Evolutionary conservation across 2,329 filamentous ascomycete genomes (phyloP).

Genomic region (Ophiosphaerella herpotricha): DNA sequence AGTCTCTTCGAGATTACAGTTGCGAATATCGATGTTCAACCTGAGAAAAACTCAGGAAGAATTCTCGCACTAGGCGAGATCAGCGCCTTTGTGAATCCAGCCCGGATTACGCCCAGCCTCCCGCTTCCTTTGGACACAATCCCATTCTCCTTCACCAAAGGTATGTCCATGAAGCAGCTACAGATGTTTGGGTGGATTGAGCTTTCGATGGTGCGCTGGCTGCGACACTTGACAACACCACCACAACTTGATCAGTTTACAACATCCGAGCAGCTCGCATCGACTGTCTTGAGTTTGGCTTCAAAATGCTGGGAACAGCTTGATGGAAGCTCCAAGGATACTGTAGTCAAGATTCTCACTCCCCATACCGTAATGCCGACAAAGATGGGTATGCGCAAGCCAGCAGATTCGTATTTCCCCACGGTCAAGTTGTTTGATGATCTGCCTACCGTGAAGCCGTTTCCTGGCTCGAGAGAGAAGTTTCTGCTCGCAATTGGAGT

Average conservation of each 20-base stretch:
- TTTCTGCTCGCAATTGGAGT: conserved; percentile 83
- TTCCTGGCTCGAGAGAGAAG: conserved; percentile 81
- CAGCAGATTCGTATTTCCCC: conserved; percentile 85
- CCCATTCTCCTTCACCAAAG: conserved; percentile 79
- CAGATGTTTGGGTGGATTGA: conserved; percentile 85
- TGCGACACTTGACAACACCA: conserved; percentile 71
- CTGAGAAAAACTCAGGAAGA: conserved; percentile 62
- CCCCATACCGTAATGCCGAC: conserved; percentile 81
- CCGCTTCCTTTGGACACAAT: conserved; percentile 82
- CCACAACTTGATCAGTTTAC: conserved; percentile 67
- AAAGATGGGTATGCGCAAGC: conserved; percentile 84
- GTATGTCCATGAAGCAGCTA: conserved; percentile 68
- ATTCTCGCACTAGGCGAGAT: conserved; percentile 80
- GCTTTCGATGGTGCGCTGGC: conserved; percentile 83
- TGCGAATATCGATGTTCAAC: conserved; percentile 63
- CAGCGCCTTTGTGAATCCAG: conserved; percentile 73
- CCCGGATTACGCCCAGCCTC: conserved; percentile 77
- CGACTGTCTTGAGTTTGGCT: conserved; percentile 75
- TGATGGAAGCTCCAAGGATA: conserved; percentile 66
- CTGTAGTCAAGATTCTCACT: conserved; percentile 67
- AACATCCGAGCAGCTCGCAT: conserved; percentile 72
- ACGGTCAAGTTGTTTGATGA: conserved; percentile 96
- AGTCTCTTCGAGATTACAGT: conserved; percentile 79
- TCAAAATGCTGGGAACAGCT: conserved; percentile 92
- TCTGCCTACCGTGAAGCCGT: conserved; percentile 78